These are phyloP conservation scores for Millerozyma miso DNA, from an alignment of 805 yeast species.

Conservation along the genomic window DNA sequence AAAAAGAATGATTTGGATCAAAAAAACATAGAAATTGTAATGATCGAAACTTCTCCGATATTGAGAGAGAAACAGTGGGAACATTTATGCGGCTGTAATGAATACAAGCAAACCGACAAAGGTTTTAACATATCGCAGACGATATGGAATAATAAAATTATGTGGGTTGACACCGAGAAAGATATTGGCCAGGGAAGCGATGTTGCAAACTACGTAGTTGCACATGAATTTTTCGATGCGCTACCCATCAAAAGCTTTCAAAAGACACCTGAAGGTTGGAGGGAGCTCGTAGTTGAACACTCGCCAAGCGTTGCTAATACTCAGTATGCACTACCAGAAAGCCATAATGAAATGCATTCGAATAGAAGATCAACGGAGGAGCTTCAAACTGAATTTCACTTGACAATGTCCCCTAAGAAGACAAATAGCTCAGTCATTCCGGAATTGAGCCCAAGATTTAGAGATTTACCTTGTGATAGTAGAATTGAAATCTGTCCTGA, in stretches of 20 bases:
- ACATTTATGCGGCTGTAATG: conserved; percentile 38
- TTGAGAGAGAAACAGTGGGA: conserved; percentile 55
- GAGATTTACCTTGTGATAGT: conserved; percentile 50
- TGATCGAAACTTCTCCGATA: conserved; percentile 71
- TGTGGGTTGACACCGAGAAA: conserved; percentile 59
- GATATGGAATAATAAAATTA: conserved; percentile 48
- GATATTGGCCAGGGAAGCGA: conserved; percentile 29
- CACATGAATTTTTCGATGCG: conserved; percentile 88
- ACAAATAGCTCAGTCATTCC: conserved; percentile 64
- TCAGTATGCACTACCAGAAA: conserved; percentile 23
- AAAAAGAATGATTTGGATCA: conserved; percentile 16
- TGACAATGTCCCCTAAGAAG: conserved; percentile 53
- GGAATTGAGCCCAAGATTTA: conserved; percentile 44
- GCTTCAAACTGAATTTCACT: conserved; percentile 41
- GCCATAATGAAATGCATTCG: conserved; percentile 9
- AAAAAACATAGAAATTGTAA: conserved; percentile 39
- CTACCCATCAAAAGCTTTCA: conserved; percentile 71
- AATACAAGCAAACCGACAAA: conserved; percentile 19
- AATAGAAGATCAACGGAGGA: conserved; percentile 8
- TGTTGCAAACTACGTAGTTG: conserved; percentile 59
- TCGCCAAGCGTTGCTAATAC: conserved; percentile 33
- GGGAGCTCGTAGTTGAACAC: conserved; percentile 69
- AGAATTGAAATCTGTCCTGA: conserved; percentile 75
- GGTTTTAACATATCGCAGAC: conserved; percentile 38
- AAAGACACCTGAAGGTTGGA: conserved; percentile 66